phyloP scores from a whole-genome alignment of 257 asterid genomes.

The Fraxinus americana region DNA sequence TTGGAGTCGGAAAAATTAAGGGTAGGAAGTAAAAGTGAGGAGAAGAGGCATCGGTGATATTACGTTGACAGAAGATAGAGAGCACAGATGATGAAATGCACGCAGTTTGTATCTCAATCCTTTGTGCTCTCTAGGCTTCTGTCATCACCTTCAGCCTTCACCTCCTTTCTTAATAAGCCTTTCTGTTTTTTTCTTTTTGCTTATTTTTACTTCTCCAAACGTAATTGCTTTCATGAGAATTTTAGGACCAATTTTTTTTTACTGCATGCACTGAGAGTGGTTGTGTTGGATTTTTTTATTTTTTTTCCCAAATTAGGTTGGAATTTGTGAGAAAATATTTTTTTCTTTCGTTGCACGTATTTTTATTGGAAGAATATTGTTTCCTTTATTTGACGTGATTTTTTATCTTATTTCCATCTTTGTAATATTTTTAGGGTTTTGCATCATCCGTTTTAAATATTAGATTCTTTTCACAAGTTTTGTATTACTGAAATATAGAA shows the following conservation, averaged over 20 bases:
- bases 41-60: slow-evolving; percentile 45
- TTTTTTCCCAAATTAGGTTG: too few relatives aligned
- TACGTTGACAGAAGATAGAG: slow-evolving; percentile 39
- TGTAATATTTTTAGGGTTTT: too few relatives aligned
- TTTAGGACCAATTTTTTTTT: neutral
- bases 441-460: too few relatives aligned
- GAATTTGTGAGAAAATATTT: too few relatives aligned
- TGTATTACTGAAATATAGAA: too few relatives aligned
- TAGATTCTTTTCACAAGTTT: too few relatives aligned
- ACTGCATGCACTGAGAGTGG: too few relatives aligned
- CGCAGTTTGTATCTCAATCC: slow-evolving; percentile 41
- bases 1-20: neutral
- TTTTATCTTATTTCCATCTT: too few relatives aligned
- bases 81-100: slow-evolving; percentile 41
- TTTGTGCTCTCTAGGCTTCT: slow-evolving; percentile 68
- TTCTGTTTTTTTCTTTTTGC: neutral
- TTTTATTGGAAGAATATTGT: too few relatives aligned
- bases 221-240: neutral
- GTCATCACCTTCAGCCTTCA: slow-evolving; percentile 39
- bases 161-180: neutral
- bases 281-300: too few relatives aligned
- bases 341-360: too few relatives aligned
- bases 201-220: neutral
- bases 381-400: too few relatives aligned
- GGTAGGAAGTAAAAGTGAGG: neutral